phyloP scores from a whole-genome alignment of 192 early-diverging fungal genomes.

The Dissophora globulifera region DNA sequence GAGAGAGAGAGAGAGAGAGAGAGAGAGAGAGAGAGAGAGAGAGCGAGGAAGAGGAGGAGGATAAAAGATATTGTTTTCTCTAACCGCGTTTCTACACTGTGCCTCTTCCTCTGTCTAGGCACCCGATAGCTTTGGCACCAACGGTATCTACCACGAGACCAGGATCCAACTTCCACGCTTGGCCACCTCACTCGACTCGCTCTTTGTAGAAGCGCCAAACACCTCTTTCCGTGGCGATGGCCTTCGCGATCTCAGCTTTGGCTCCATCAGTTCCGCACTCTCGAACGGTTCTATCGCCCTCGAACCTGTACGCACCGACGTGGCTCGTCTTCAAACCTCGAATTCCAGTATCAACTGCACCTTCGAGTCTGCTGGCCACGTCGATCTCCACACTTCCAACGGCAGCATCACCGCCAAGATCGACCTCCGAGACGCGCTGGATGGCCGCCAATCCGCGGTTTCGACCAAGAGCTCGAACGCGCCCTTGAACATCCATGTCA shows the following conservation, averaged over 20 bases:
- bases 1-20: too few relatives aligned
- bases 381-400: constrained; percentile 21
- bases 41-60: too few relatives aligned
- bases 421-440: constrained; percentile 12
- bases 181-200: not conserved
- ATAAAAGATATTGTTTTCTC: not conserved
- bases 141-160: constrained; percentile 34
- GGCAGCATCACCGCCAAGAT: constrained; percentile 26
- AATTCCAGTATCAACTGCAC: constrained; percentile 21
- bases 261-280: constrained; percentile 13
- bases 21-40: too few relatives aligned
- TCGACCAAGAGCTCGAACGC: constrained; percentile 12
- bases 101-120: constrained; percentile 11
- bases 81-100: not conserved
- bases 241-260: constrained; percentile 13
- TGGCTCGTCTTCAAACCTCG: constrained; percentile 1
- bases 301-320: constrained; percentile 1
- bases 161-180: constrained; percentile 22
- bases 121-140: not conserved
- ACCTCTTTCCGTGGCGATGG: constrained; percentile 6
- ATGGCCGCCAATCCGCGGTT: constrained; percentile 19
- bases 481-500: constrained; percentile 8
- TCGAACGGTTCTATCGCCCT: constrained; percentile 23
- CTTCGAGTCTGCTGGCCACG: constrained; percentile 24
- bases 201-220: constrained; percentile 12